phyloP scores from a whole-genome alignment of 306 rosid species.

The Vigna hirtella region DNA sequence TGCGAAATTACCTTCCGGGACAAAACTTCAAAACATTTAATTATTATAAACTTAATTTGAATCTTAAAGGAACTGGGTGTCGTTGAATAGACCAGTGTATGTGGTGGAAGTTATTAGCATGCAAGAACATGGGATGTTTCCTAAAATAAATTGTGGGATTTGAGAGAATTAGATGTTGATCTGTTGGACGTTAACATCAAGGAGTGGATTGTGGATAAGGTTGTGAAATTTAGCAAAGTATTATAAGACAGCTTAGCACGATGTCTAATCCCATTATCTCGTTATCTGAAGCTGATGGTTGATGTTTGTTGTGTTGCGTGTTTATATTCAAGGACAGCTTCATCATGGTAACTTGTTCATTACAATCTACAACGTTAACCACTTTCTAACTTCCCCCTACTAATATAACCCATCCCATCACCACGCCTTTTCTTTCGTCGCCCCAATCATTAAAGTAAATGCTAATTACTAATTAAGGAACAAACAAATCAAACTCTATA shows the following conservation, averaged over 20 bases:
- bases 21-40: not conserved
- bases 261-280: slow-evolving; percentile 58
- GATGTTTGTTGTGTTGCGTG: slow-evolving; percentile 43
- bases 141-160: slow-evolving; percentile 46
- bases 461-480: not conserved
- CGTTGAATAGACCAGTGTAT: slow-evolving; percentile 33
- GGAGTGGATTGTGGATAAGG: not conserved
- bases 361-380: slow-evolving; percentile 41
- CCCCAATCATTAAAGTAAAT: too few relatives aligned
- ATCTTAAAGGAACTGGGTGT: slow-evolving; percentile 4
- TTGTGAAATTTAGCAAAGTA: slow-evolving; percentile 45
- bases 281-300: slow-evolving; percentile 36
- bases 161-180: slow-evolving; percentile 42
- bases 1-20: slow-evolving; percentile 15
- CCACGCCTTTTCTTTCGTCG: not conserved
- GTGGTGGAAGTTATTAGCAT: slow-evolving; percentile 27
- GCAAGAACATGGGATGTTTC: slow-evolving; percentile 54
- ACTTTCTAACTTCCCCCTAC: slow-evolving; percentile 32
- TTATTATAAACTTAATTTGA: not conserved
- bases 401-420: slow-evolving; percentile 44
- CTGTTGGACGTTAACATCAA: slow-evolving; percentile 42
- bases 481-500: too few relatives aligned
- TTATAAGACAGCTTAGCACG: slow-evolving; percentile 38
- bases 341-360: slow-evolving; percentile 42
- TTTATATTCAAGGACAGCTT: slow-evolving; percentile 43